Evolutionary conservation across 805 yeast genomes (phyloP).

Genomic region (Wickerhamiella alocasiicola): DNA sequence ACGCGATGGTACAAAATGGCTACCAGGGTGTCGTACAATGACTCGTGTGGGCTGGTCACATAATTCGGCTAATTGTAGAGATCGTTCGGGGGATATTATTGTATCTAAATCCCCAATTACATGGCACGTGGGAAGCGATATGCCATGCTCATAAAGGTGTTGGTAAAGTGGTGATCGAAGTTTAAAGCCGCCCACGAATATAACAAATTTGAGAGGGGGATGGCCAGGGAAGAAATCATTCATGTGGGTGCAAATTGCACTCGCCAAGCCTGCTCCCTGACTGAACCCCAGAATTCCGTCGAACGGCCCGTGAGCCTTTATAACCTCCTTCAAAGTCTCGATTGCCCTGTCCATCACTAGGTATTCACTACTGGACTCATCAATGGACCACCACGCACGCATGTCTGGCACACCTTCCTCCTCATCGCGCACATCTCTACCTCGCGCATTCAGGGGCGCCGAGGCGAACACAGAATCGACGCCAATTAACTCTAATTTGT

Average conservation of each 20-base stretch:
- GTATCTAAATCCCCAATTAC: conserved; percentile 80
- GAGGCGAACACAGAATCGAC: conserved; percentile 65
- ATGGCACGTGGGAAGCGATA: conserved; percentile 44
- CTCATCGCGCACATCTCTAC: conserved; percentile 64
- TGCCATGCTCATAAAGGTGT: conserved; percentile 24
- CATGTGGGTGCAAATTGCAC: conserved; percentile 51
- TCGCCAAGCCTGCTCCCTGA: conserved; percentile 86
- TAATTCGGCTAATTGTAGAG: conserved; percentile 44
- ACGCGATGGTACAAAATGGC: conserved; percentile 90
- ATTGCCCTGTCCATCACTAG: conserved; percentile 33
- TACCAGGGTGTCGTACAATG: conserved; percentile 77
- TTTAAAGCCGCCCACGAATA: conserved; percentile 57
- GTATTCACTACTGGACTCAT: conserved; percentile 22
- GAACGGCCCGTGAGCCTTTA: conserved; percentile 63
- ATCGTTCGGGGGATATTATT: conserved; percentile 63
- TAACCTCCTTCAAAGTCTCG: conserved; percentile 40
- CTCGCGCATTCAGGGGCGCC: conserved; percentile 57
- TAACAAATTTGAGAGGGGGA: conserved; percentile 50
- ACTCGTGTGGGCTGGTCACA: conserved; percentile 35
- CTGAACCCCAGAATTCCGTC: conserved; percentile 85
- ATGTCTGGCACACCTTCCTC: conserved; percentile 27
- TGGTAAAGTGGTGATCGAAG: conserved; percentile 22
- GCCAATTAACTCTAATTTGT: conserved; percentile 51
- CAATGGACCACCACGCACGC: conserved; percentile 70
- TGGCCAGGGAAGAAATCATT: conserved; percentile 42